Evolutionary conservation across 73 alveolate genomes (phyloP).

Genomic region (Stentor coeruleus): DNA sequence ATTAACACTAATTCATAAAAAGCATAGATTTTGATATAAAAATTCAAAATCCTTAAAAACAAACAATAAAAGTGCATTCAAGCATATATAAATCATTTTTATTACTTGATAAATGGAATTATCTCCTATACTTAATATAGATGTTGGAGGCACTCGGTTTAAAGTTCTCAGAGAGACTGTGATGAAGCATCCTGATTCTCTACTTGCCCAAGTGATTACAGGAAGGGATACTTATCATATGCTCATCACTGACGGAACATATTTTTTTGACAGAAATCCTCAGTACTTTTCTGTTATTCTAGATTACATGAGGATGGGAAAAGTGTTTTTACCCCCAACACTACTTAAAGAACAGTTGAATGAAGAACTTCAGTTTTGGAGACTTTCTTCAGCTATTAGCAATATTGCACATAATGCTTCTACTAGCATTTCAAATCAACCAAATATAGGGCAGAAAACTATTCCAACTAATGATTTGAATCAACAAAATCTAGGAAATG

Average conservation of each 20-base stretch:
- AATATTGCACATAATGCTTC: not conserved
- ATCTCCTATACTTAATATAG: not conserved
- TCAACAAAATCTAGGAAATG: not conserved
- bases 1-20: too few relatives aligned
- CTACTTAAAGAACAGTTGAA: not conserved
- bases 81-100: not conserved
- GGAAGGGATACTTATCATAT: not conserved
- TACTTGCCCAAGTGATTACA: conserved; percentile 3
- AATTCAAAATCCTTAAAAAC: too few relatives aligned
- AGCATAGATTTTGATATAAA: too few relatives aligned
- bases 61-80: not conserved
- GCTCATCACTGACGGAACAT: conserved; percentile 1
- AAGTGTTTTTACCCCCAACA: not conserved
- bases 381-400: not conserved
- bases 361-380: conserved; percentile 2
- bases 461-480: not conserved
- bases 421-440: too few relatives aligned
- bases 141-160: conserved; percentile 19
- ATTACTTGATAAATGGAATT: not conserved
- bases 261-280: conserved; percentile 21
- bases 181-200: not conserved
- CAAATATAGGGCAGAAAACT: not conserved
- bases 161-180: conserved; percentile 5
- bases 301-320: conserved; percentile 8
- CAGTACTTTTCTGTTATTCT: not conserved